These are phyloP conservation scores for Sarocladiaceae sp. DNA, from an alignment of 2,329 filamentous ascomycete species.

Conservation along the genomic window DNA sequence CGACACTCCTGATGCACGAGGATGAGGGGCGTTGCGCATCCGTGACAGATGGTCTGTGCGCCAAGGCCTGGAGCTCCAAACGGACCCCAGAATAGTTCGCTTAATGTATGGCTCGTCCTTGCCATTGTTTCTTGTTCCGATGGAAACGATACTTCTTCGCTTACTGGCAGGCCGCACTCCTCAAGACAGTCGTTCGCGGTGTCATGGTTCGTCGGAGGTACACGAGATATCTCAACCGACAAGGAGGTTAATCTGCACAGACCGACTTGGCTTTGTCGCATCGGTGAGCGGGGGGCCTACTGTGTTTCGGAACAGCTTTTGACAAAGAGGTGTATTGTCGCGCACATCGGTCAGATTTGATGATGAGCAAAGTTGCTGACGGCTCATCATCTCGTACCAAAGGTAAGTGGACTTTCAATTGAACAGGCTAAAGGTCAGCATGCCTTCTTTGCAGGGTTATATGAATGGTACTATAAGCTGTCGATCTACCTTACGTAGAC, in stretches of 20 bases:
- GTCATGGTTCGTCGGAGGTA: not conserved
- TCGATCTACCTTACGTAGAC: not conserved
- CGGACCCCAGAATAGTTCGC: not conserved
- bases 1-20: constrained; percentile 15
- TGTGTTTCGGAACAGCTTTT: constrained; percentile 1
- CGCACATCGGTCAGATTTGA: too few relatives aligned
- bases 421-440: too few relatives aligned
- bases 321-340: not conserved
- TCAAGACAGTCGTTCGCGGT: not conserved
- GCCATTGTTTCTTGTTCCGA: constrained; percentile 1
- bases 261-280: not conserved
- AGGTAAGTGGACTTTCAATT: too few relatives aligned
- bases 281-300: not conserved
- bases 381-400: too few relatives aligned
- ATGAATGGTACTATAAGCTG: constrained; percentile 2
- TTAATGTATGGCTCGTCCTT: not conserved
- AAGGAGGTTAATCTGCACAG: not conserved
- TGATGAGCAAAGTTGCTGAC: too few relatives aligned
- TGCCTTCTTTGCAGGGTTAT: too few relatives aligned
- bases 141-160: not conserved
- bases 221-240: too few relatives aligned
- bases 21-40: not conserved
- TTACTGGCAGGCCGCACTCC: too few relatives aligned
- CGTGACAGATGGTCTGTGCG: constrained; percentile 5
- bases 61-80: not conserved